phyloP scores from a whole-genome alignment of 768 basidiomycete species.

The Sarcodon sp. region DNA sequence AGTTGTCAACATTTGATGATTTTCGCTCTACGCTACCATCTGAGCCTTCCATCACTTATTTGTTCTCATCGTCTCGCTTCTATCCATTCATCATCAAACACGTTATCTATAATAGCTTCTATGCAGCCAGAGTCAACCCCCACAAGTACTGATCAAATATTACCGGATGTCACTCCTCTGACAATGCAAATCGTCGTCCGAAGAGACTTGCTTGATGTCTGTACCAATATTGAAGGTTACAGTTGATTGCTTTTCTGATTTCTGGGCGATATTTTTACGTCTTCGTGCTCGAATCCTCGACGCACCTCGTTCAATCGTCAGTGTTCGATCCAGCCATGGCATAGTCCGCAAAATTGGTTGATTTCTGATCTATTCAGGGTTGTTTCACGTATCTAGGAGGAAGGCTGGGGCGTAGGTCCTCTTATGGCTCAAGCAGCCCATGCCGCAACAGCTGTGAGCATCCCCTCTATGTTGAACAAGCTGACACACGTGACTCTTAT shows the following conservation, averaged over 20 bases:
- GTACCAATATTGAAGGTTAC: constrained; percentile 5
- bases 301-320: too few relatives aligned
- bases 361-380: not conserved
- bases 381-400: constrained; percentile 14
- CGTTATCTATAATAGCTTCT: too few relatives aligned
- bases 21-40: too few relatives aligned
- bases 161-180: constrained; percentile 10
- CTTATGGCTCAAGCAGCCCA: constrained; percentile 32
- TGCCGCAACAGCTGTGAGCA: constrained; percentile 26
- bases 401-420: constrained; percentile 30
- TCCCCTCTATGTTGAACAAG: not conserved
- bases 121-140: too few relatives aligned
- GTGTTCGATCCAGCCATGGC: not conserved
- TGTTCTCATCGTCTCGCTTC: too few relatives aligned
- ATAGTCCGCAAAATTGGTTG: not conserved
- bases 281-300: not conserved
- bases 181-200: constrained; percentile 32
- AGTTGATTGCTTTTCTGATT: not conserved
- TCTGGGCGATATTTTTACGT: not conserved
- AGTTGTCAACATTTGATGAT: too few relatives aligned
- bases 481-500: not conserved
- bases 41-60: too few relatives aligned
- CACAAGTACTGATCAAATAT: too few relatives aligned
- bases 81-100: too few relatives aligned
- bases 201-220: constrained; percentile 26